Conservation (phyloP, 2,329 filamentous ascomycete species). For the Orbilia javanica region DNA sequence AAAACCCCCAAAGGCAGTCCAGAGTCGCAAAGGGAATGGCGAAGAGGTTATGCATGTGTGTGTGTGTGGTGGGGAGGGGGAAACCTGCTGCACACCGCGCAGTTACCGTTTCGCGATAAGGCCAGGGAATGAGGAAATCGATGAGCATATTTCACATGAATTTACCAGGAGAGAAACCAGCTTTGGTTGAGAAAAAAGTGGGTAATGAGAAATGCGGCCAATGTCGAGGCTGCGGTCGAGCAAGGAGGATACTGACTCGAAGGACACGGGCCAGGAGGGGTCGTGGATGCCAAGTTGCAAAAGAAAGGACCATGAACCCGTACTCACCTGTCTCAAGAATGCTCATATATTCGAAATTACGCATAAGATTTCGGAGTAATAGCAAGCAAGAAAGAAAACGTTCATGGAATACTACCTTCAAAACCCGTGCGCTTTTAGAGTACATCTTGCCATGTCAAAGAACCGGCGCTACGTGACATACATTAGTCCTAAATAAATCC, state of each 20-base stretch:
- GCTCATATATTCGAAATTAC: conserved; percentile 45
- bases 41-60: conserved; percentile 20
- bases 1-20: not conserved
- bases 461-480: conserved; percentile 22
- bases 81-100: conserved; percentile 28
- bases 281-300: conserved; percentile 17
- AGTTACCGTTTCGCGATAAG: conserved; percentile 52
- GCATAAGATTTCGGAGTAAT: conserved; percentile 43
- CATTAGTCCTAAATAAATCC: conserved; percentile 21
- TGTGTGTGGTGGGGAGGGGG: conserved; percentile 13
- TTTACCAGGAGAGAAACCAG: conserved; percentile 17
- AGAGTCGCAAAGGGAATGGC: conserved; percentile 12
- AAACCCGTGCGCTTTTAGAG: conserved; percentile 6
- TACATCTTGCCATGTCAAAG: conserved; percentile 4
- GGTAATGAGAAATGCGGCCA: conserved; percentile 48
- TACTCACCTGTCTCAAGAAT: conserved; percentile 6
- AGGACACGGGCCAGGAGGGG: conserved; percentile 13
- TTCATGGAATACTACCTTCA: not conserved
- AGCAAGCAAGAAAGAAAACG: not conserved
- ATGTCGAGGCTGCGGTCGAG: conserved; percentile 19
- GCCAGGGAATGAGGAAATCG: conserved; percentile 54
- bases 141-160: conserved; percentile 55
- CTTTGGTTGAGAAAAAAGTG: conserved; percentile 31
- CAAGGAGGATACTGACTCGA: conserved; percentile 41
- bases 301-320: not conserved